phyloP scores from a whole-genome alignment of 768 basidiomycete genomes.

The Inosperma sp. region DNA sequence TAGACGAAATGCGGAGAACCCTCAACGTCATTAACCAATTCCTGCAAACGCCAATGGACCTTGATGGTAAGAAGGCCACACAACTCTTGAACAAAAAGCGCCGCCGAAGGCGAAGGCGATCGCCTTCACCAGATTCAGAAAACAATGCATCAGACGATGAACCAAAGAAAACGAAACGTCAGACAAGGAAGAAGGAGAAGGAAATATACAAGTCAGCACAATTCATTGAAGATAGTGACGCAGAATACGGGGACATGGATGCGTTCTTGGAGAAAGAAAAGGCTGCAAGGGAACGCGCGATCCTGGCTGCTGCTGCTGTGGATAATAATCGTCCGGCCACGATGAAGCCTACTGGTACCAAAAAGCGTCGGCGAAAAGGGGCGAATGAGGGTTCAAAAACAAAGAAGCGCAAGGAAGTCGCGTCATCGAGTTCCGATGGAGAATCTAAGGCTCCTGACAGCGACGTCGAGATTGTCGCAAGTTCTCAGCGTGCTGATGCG shows the following conservation, averaged over 20 bases:
- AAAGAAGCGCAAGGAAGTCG: constrained; percentile 32
- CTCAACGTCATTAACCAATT: constrained; percentile 79
- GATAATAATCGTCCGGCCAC: constrained; percentile 40
- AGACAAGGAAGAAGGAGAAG: constrained; percentile 57
- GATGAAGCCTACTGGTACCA: constrained; percentile 51
- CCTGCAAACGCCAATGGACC: constrained; percentile 74
- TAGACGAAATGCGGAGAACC: constrained; percentile 62
- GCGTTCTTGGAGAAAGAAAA: constrained; percentile 78
- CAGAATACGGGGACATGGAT: constrained; percentile 74
- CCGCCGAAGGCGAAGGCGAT: constrained; percentile 48
- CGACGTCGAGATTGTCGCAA: constrained; percentile 23
- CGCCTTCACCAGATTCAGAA: constrained; percentile 43
- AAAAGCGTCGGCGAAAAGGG: constrained; percentile 42
- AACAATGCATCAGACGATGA: constrained; percentile 37
- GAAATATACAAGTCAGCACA: constrained; percentile 78
- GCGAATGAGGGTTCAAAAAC: constrained; percentile 25
- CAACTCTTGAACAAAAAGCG: constrained; percentile 67
- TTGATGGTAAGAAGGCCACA: constrained; percentile 70
- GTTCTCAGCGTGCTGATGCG: constrained; percentile 6
- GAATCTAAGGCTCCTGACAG: constrained; percentile 21
- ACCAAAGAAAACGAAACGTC: constrained; percentile 47
- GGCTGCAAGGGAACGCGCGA: constrained; percentile 50
- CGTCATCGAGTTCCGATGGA: constrained; percentile 14
- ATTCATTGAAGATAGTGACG: constrained; percentile 90
- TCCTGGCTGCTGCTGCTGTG: constrained; percentile 42